Evolutionary conservation across 2,329 filamentous ascomycete genomes (phyloP), one percentile per base, ranked within the genome.

Genomic region (Hypoxylon sp.): DNA sequence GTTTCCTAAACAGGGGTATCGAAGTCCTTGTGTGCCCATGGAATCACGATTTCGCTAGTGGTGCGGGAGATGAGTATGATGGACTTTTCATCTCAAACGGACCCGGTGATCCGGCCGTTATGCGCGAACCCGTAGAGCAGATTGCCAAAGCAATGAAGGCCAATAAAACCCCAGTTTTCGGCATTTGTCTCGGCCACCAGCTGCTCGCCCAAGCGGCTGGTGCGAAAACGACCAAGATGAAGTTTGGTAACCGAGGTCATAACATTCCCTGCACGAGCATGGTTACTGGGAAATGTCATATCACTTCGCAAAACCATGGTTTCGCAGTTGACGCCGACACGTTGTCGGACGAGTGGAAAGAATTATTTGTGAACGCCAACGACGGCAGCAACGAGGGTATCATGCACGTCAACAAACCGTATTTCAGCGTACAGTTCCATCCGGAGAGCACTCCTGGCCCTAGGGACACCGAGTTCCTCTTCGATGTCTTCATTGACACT

Each of bases 401-500:
- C 75, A 90, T 94, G 79, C 93, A 98, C 78, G 82, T 86, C 50
- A 87, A 83, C 77, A 91, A 89, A 74, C 95, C 95, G 53, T 96
- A 94, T 82, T 99, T 99, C 85, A 97, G 93, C 83, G 95, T 98
- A n/a, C 95, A 99, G 77, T 99, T 99, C 82, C 95, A 99, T 76
- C 95, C 95, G 0, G 95, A 99, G 80, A 97, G 94, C 82, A 96
- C 93, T 1, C 95, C 95, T 2, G 95, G 95, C 60, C 95, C 95
- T 53, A 88, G 93, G 34, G 95, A 99, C 76, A 99, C 95, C 26
- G 95, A 99, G 78, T 97, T 92, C 76, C 85, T 99, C 24, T 99
- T 99, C 69, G 94, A 99, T 78, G 93, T 98, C 67, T 99, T 99
- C 82, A 91, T 99, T 75, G 82, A 90, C 79, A 91, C 93, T 19